Conservation (phyloP, 495 filamentous ascomycete genomes). For the Penicillium silybi region DNA sequence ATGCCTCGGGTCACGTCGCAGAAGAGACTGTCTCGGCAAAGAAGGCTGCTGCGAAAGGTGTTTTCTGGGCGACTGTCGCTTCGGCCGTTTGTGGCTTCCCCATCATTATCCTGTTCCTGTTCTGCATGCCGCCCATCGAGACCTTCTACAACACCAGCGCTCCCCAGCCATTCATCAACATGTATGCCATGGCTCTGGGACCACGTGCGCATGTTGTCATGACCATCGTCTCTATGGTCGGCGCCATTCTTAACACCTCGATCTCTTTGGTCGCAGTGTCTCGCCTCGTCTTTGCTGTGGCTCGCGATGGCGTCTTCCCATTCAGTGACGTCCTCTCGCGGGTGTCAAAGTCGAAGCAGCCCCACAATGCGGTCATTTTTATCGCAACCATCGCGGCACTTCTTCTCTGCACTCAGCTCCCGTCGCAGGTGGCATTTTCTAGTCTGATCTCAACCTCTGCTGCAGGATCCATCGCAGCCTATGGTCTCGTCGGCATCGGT, state of each 20-base stretch:
- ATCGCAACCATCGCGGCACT: conserved; percentile 29
- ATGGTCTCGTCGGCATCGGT: conserved; percentile 33
- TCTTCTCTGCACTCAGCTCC: conserved; percentile 33
- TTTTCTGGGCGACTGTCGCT: conserved; percentile 35
- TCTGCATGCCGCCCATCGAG: conserved; percentile 35
- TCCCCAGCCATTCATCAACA: conserved; percentile 38
- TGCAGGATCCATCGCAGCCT: conserved; percentile 34
- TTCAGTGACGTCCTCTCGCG: conserved; percentile 29
- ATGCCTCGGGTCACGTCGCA: conserved; percentile 35
- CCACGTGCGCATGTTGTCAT: conserved; percentile 33
- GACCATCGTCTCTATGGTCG: conserved; percentile 34
- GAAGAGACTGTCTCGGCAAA: conserved; percentile 36
- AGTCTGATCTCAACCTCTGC: conserved; percentile 34
- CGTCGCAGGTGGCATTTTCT: conserved; percentile 33
- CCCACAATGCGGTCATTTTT: conserved; percentile 36
- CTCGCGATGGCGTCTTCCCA: conserved; percentile 35
- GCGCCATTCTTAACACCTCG: conserved; percentile 33
- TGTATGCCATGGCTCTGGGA: conserved; percentile 34
- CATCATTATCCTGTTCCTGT: conserved; percentile 34
- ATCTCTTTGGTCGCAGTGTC: conserved; percentile 37
- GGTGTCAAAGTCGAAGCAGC: conserved; percentile 34
- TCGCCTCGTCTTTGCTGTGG: conserved; percentile 37
- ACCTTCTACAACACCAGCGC: conserved; percentile 26
- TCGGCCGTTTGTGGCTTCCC: conserved; percentile 33
- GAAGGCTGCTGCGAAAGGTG: conserved; percentile 34